Base-by-base conservation (phyloP, 2,329 filamentous ascomycete species). In the Aspergillus proliferans region DNA sequence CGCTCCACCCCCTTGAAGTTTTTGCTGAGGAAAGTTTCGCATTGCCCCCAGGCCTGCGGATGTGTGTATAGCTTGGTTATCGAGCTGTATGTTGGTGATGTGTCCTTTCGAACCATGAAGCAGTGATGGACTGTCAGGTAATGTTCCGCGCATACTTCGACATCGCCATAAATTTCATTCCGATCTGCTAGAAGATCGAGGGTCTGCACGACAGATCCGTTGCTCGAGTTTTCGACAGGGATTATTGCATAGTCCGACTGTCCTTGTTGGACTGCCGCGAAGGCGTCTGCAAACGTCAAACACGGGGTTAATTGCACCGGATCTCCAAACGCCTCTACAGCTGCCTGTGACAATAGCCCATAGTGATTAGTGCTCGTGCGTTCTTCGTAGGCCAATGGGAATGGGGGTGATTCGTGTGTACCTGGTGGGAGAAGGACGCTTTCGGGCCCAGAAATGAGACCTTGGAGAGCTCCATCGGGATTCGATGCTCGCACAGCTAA, bases 1-100 rank as follows among this genome's bases (percentile, higher is more conserved):
- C 84, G 79, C 71, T 95, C 88, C n/a, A 85, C 77, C 41, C 81
- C 81, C 58, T 83, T 84, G 53, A 95, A 80, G 59, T 87, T 76
- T 24, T 76, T 74, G 7, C 78, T 75, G 22, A 96, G 79, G 69
- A 95, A 95, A 7, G 65, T 69, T 41, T 84, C 83, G 70, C 91
- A 96, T 72, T 98, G 93, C 22, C 90, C 90, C 76, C 93, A 95
- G 24, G 90, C 93, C 71, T 98, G 93, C 8, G 92, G 91, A 70
- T 98, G 93, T 21, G 88, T 93, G 73, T 95, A 95, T 38, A 98
- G 71, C 61, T 85, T 85, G 58, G 78, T 80, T 61, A 97, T 79
- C 58, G 85, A 63, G 77, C 48, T 72, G 69, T 53, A 91, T 12
- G 56, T 47, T 40, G 51, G 46, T 50, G 55, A 57, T 41, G 55